phyloP scores from a whole-genome alignment of 1,284 basidiomycete species.

The Melampsora occidentalis region DNA sequence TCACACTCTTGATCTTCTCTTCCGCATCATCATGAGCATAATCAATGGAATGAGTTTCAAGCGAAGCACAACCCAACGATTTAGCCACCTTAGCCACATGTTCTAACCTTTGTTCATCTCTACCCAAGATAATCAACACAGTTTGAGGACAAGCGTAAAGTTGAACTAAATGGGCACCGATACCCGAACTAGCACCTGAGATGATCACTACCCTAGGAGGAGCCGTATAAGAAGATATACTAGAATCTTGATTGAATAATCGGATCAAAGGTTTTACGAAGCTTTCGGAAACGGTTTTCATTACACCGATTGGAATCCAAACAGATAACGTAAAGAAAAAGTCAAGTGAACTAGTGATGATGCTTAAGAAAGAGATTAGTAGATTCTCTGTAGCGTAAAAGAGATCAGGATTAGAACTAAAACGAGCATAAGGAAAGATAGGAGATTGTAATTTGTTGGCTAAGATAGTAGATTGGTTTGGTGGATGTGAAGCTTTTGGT shows the following conservation, averaged over 20 bases:
- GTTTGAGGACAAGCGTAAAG: constrained; percentile 22
- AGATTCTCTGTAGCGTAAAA: constrained; percentile 34
- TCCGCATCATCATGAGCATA: constrained; percentile 28
- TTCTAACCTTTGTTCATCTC: constrained; percentile 25
- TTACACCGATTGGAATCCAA: constrained; percentile 36
- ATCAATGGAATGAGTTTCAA: constrained; percentile 38
- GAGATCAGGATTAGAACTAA: constrained; percentile 12
- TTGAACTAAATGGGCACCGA: constrained; percentile 29
- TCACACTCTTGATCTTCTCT: constrained; percentile 14
- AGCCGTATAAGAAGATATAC: neutral
- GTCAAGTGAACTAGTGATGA: constrained; percentile 15
- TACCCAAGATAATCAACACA: constrained; percentile 25
- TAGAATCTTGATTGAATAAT: constrained; percentile 4
- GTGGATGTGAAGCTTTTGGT: constrained; percentile 32
- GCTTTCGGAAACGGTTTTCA: constrained; percentile 4
- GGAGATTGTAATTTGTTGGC: constrained; percentile 25
- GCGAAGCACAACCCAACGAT: constrained; percentile 6
- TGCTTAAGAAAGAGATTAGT: constrained; percentile 12
- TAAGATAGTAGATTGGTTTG: constrained; percentile 19
- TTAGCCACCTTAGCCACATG: constrained; percentile 39
- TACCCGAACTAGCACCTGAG: constrained; percentile 38
- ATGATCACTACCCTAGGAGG: constrained; percentile 18
- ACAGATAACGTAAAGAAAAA: constrained; percentile 28
- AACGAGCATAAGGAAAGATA: constrained; percentile 24
- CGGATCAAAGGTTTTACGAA: constrained; percentile 3